These are phyloP conservation scores for Spergularia marina DNA, from an alignment of 148 eudicot species.

Conservation along the genomic window DNA sequence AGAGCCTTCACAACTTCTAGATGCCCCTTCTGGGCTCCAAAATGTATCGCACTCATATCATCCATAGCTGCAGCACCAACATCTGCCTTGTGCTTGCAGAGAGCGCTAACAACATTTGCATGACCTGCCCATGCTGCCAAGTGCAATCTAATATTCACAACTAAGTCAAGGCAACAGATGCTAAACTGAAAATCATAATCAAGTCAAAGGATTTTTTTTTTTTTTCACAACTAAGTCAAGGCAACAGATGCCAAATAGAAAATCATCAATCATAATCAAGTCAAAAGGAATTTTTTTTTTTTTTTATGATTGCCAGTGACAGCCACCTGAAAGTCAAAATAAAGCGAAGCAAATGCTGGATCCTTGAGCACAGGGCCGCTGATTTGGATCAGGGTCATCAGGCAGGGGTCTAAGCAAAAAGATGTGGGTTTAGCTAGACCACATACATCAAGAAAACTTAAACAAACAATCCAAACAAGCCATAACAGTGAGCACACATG, in stretches of 20 bases:
- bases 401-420: too few species aligned
- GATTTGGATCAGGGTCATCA: too few species aligned
- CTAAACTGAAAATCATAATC: neutral
- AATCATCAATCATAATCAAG: too few species aligned
- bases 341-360: too few species aligned
- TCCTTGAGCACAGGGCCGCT: too few species aligned
- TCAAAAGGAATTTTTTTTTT: too few species aligned
- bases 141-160: slow-evolving; percentile 58
- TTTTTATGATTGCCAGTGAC: too few species aligned
- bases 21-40: slow-evolving; percentile 94
- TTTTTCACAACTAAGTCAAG: slow-evolving; percentile 38
- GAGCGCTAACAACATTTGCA: slow-evolving; percentile 55
- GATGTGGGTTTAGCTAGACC: too few species aligned
- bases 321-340: too few species aligned
- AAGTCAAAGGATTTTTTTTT: too few species aligned
- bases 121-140: slow-evolving; percentile 99
- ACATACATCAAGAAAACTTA: too few species aligned
- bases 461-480: too few species aligned
- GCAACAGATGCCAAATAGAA: slow-evolving; percentile 15
- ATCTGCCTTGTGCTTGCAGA: slow-evolving; percentile 90
- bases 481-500: neutral
- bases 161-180: slow-evolving; percentile 40
- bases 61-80: slow-evolving; percentile 96
- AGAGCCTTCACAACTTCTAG: slow-evolving; percentile 72
- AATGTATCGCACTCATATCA: slow-evolving; percentile 94